Percentiles rank a stretch among this genome's conserved stretches.
phyloP scores from a whole-genome alignment of 2,329 filamentous ascomycete genomes.

The Curvularia hawaiiensis region DNA sequence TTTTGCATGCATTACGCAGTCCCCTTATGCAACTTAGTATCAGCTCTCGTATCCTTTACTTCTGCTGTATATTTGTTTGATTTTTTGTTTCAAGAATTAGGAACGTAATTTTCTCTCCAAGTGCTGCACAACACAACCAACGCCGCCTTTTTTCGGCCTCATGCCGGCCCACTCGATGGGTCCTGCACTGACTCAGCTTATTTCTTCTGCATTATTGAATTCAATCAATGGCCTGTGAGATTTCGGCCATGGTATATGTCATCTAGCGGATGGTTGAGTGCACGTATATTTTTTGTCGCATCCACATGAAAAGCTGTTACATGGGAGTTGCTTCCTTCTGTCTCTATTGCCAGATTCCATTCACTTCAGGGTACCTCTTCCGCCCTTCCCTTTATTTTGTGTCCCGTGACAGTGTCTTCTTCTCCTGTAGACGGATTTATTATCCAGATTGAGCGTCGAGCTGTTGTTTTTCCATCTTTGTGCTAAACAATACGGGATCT shows the following conservation, averaged over 20 bases:
- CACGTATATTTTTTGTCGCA: not conserved
- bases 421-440: not conserved
- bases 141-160: not conserved
- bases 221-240: not conserved
- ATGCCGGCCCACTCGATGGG: not conserved
- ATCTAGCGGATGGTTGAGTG: not conserved
- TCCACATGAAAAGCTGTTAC: not conserved
- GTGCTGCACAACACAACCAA: not conserved
- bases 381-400: not conserved
- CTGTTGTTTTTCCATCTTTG: not conserved
- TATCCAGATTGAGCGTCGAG: not conserved
- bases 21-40: not conserved
- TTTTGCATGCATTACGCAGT: slow-evolving; percentile 1
- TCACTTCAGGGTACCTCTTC: not conserved
- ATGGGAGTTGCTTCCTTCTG: not conserved
- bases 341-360: not conserved
- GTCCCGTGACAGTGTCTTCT: not conserved
- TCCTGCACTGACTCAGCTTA: not conserved
- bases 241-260: not conserved
- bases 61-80: not conserved
- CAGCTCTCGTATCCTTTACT: not conserved
- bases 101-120: not conserved
- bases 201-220: not conserved
- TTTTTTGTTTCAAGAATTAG: not conserved
- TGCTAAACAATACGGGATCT: not conserved